Percentiles rank a stretch among this genome's conserved stretches.
phyloP scores from a whole-genome alignment of 2,329 filamentous ascomycete genomes.

The Metarhizium brunneum region DNA sequence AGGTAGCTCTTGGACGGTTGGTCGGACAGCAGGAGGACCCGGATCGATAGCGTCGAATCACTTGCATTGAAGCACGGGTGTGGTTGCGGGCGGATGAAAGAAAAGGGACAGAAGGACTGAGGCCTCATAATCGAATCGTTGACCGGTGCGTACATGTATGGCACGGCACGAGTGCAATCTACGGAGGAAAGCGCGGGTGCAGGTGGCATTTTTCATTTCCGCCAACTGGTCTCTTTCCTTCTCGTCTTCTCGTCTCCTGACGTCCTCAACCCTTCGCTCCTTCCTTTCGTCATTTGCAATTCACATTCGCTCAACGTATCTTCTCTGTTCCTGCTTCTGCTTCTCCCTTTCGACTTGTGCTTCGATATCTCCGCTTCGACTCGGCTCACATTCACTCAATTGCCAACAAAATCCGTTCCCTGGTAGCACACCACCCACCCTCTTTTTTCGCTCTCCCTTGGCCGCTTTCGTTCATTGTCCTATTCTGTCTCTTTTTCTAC shows the following conservation, averaged over 20 bases:
- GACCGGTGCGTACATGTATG: no score
- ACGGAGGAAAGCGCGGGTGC: no score
- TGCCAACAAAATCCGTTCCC: no score
- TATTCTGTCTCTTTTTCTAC: background rate
- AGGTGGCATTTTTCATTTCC: no score
- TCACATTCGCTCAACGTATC: background rate
- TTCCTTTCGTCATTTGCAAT: background rate
- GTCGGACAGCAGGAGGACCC: slow-evolving; percentile 1
- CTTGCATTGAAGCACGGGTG: background rate
- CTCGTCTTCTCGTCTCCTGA: background rate
- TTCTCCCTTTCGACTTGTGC: background rate
- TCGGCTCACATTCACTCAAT: background rate
- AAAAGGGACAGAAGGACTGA: background rate
- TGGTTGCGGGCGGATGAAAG: background rate
- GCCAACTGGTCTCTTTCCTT: background rate
- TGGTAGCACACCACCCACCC: no score
- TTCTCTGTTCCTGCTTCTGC: background rate
- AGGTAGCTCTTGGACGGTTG: background rate
- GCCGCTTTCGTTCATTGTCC: background rate
- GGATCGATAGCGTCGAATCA: background rate
- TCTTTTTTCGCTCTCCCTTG: no score
- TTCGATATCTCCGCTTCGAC: background rate
- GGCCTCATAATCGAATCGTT: background rate
- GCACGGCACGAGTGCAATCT: no score
- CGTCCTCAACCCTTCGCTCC: background rate